Base-by-base conservation (phyloP, 2,329 filamentous ascomycete genomes). In the Parascedosporium putredinis region DNA sequence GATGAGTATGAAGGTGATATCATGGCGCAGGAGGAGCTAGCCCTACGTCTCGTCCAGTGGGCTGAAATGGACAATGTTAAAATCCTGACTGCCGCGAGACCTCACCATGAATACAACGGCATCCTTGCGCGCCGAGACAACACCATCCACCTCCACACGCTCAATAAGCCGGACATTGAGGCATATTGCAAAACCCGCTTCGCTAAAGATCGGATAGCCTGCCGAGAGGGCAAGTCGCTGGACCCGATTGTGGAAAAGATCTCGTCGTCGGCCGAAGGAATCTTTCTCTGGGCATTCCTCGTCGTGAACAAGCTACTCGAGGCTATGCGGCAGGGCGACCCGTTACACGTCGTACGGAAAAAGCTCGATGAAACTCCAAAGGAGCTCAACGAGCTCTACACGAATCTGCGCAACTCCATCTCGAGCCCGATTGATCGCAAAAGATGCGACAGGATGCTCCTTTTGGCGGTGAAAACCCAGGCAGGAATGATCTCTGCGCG, bases 211-310 rank as follows among this genome's bases (percentile, higher is more conserved):
- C 18, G 18, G 0, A 25, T 36, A 14, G 22, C 23, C 10, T 5
- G 23, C 4, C 27, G 24, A 9, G 24, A 23, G 7, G 14, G 18
- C 7, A n/a, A 42, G 3, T 24, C 4, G 4, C 42, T 40, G 7
- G 14, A n/a, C 4, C 2, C 33, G 40, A n/a, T 9, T 49, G 8
- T 12, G 16, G 1, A 25, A 49, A 14, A 27, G 40, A 10, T 18
- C 34, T 2, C 5, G 27, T 2, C 16, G n/a, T n/a, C 18, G 1
- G 51, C 51, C 3, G 49, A 51, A 27, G 51, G 51, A 25, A 49
- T 53, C 2, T 51, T 53, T 16, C 46, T 53, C 10, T 53, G 51
- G 51, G 51, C 48, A 16, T 14, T 31, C 8, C 24, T 53, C 5
- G 51, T 49, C 8, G 20, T 49, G 4, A 42, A 31, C 20, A 38